A percentile compares a stretch with the other conserved stretches of the same genome.
Conservation (phyloP, 2,329 filamentous ascomycete species). For the Aspergillus fructus region DNA sequence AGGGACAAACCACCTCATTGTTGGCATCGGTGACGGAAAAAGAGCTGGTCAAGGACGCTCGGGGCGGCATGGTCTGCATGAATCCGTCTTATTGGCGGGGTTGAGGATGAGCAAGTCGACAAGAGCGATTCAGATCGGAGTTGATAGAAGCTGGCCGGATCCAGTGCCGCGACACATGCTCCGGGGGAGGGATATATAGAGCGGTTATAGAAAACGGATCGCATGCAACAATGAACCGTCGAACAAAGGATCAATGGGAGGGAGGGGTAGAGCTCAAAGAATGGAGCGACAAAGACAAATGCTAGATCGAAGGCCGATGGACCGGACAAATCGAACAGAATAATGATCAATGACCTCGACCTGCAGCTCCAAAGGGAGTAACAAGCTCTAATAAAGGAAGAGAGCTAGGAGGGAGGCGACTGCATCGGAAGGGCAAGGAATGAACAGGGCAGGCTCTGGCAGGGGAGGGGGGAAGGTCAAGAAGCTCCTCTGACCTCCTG, state of each 20-base stretch:
- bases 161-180: slow-evolving; percentile 17
- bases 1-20: slow-evolving; percentile 94
- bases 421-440: slow-evolving; percentile 12
- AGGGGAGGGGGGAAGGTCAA: slow-evolving; percentile 12
- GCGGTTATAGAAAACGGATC: neutral
- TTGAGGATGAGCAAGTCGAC: slow-evolving; percentile 6
- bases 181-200: slow-evolving; percentile 1
- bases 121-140: slow-evolving; percentile 7
- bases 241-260: slow-evolving; percentile 2
- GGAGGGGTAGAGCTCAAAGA: neutral
- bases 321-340: neutral
- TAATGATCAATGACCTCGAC: slow-evolving; percentile 10
- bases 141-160: slow-evolving; percentile 16
- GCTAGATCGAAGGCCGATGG: neutral
- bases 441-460: slow-evolving; percentile 10
- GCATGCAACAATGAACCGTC: slow-evolving; percentile 5
- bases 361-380: slow-evolving; percentile 14
- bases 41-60: slow-evolving; percentile 80
- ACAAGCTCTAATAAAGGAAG: slow-evolving; percentile 9
- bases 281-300: slow-evolving; percentile 3
- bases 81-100: slow-evolving; percentile 28
- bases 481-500: slow-evolving; percentile 11
- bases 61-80: slow-evolving; percentile 75
- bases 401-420: slow-evolving; percentile 3
- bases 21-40: slow-evolving; percentile 90